A percentile compares a stretch with the other conserved stretches of the same genome.
Conservation (phyloP, 148 eudicot species). For the Limonium bicolor region DNA sequence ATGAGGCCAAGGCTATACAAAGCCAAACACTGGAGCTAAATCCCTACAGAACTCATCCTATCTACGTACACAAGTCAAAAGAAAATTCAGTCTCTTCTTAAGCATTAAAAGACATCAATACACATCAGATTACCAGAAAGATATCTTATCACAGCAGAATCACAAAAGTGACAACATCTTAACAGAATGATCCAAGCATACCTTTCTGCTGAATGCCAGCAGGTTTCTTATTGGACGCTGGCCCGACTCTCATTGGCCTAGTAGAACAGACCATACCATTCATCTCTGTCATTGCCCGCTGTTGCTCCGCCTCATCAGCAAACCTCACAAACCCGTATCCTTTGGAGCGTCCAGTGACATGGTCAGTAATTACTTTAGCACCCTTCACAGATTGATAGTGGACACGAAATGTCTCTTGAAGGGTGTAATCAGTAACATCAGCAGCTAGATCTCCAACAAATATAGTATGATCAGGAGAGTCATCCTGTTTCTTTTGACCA, state of each 20-base stretch:
- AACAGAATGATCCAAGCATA: constrained; percentile 9
- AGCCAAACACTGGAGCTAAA: constrained; percentile 68
- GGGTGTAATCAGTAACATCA: constrained; percentile 74
- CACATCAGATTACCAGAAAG: constrained; percentile 3
- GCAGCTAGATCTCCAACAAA: constrained; percentile 97
- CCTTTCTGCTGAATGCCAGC: constrained; percentile 49
- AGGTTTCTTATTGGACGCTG: constrained; percentile 81
- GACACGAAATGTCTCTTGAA: constrained; percentile 70
- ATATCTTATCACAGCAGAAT: background rate
- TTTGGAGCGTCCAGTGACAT: constrained; percentile 67
- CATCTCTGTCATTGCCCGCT: constrained; percentile 88
- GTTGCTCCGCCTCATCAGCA: constrained; percentile 77
- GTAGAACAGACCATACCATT: constrained; percentile 64
- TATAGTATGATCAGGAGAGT: constrained; percentile 53
- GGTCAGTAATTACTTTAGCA: constrained; percentile 89
- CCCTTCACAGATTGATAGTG: constrained; percentile 72
- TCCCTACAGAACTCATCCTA: constrained; percentile 22
- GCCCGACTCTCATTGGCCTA: constrained; percentile 93
- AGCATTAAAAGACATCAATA: constrained; percentile 11
- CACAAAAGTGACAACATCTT: background rate
- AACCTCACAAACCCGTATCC: constrained; percentile 97
- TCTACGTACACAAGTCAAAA: constrained; percentile 21
- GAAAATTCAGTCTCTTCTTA: constrained; percentile 13
- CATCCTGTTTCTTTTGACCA: constrained; percentile 81
- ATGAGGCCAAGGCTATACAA: constrained; percentile 39